Evolutionary conservation across 352 stramenopile species (phyloP), one percentile per base, ranked within the genome.

Genomic region (Peronospora belbahrii): DNA sequence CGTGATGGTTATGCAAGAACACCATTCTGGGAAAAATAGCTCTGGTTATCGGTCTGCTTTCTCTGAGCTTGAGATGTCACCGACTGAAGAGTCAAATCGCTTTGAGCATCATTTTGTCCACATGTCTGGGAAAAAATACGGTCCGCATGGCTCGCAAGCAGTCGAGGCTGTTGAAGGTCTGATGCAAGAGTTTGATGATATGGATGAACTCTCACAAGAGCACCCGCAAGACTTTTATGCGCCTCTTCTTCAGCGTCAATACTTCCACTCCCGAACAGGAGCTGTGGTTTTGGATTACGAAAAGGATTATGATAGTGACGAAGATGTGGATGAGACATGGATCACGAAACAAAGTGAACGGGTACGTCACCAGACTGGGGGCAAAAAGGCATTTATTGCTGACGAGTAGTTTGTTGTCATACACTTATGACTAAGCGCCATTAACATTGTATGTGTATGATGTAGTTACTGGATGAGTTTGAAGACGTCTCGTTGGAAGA

Each of bases 291-390:
- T 88, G 46, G 75, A 88, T 17, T 72, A 88, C 55, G 78, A 89
- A 55, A 88, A 86, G 44, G 63, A 85, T 53, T 90, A 91, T 46
- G 83, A 94, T 54, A 91, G 78, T 19, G 83, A 94, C 38, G 80
- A 94, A 39, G 83, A 94, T 46, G 77, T 94, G 22, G 83, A 94
- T 24, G 80, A 92, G 37, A 77, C 74, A n/a, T 94, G 83, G 83
- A 88, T 91, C 48, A 88, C 79, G 31, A 77, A 90, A 44, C 80
- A 90, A 51, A 90, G 77, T 44, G 83, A 92, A 50, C 71, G 78
- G 59, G 76, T 86, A 45, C 20, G 58, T 58, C 2, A 35, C 2
- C 7, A 27, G 14, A 23, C 14, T 44, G 13, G 17, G 6, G 13
- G 15, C 19, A 36, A 46, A 11, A n/a, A n/a, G n/a, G 8, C 9